Evolutionary conservation across 768 basidiomycete genomes (phyloP).

Genomic region (Tulasnella sp.): DNA sequence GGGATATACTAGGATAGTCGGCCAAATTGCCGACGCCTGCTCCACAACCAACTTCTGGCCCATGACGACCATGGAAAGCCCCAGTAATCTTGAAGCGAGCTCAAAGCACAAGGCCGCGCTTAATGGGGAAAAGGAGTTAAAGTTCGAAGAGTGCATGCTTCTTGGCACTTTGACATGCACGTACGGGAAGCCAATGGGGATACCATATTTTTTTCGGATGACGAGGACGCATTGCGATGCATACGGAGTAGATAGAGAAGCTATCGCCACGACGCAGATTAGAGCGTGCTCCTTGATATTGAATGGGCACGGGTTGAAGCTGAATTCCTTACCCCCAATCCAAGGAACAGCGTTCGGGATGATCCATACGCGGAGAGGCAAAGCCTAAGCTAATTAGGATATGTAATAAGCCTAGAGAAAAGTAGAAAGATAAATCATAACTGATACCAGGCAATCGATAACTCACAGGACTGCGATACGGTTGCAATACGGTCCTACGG

Average conservation of each 20-base stretch:
- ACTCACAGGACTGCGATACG: background rate
- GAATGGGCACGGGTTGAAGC: slow-evolving; percentile 93
- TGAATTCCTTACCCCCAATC: slow-evolving; percentile 59
- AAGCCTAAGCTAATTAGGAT: slow-evolving; percentile 73
- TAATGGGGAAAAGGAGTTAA: background rate
- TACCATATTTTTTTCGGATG: slow-evolving; percentile 66
- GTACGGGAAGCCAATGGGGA: slow-evolving; percentile 61
- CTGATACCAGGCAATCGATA: background rate
- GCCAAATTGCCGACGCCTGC: slow-evolving; percentile 99
- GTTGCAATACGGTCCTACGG: background rate
- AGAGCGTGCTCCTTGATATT: slow-evolving; percentile 94
- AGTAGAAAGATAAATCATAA: background rate
- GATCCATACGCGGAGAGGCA: slow-evolving; percentile 66
- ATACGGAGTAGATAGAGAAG: slow-evolving; percentile 44
- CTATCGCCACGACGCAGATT: slow-evolving; percentile 88
- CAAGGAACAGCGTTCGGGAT: slow-evolving; percentile 47
- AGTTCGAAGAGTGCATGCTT: background rate
- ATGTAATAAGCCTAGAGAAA: slow-evolving; percentile 58
- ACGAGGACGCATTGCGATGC: slow-evolving; percentile 88
- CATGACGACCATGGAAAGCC: slow-evolving; percentile 87
- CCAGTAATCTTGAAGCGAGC: slow-evolving; percentile 85
- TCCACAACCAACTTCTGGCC: slow-evolving; percentile 88
- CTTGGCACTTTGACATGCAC: slow-evolving; percentile 18
- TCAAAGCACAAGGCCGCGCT: slow-evolving; percentile 71
- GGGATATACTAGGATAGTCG: slow-evolving; percentile 86